These are phyloP conservation scores for Botrytis squamosa DNA, from an alignment of 2,329 filamentous ascomycete genomes.

Conservation along the genomic window DNA sequence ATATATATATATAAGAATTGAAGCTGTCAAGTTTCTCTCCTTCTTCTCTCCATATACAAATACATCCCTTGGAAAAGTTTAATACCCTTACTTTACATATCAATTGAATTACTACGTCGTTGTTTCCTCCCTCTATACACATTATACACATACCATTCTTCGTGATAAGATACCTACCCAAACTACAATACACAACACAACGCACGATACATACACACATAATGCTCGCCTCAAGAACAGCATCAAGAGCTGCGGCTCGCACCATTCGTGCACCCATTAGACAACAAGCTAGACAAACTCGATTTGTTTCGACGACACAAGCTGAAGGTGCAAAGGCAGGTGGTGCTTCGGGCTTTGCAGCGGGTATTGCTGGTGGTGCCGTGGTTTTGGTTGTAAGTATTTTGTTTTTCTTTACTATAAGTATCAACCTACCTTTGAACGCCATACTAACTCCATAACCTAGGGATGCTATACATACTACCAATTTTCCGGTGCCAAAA, in stretches of 20 bases:
- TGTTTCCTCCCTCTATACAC: neutral
- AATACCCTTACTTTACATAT: neutral
- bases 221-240: constrained; percentile 32
- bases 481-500: constrained; percentile 47
- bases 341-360: constrained; percentile 45
- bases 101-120: neutral
- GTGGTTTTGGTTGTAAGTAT: constrained; percentile 43
- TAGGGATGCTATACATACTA: constrained; percentile 53
- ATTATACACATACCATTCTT: neutral
- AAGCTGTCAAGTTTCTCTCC: neutral
- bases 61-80: neutral
- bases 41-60: neutral
- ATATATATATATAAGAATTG: neutral
- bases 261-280: constrained; percentile 25
- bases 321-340: constrained; percentile 30
- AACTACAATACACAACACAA: neutral
- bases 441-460: neutral
- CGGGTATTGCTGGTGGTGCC: constrained; percentile 50
- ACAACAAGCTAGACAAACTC: constrained; percentile 35
- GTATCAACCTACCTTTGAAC: neutral
- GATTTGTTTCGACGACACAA: constrained; percentile 30
- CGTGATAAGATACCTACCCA: neutral
- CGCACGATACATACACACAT: neutral
- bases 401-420: neutral
- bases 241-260: constrained; percentile 29